phyloP scores from a whole-genome alignment of 2,329 filamentous ascomycete genomes.

The Hymenoscyphus repandus region DNA sequence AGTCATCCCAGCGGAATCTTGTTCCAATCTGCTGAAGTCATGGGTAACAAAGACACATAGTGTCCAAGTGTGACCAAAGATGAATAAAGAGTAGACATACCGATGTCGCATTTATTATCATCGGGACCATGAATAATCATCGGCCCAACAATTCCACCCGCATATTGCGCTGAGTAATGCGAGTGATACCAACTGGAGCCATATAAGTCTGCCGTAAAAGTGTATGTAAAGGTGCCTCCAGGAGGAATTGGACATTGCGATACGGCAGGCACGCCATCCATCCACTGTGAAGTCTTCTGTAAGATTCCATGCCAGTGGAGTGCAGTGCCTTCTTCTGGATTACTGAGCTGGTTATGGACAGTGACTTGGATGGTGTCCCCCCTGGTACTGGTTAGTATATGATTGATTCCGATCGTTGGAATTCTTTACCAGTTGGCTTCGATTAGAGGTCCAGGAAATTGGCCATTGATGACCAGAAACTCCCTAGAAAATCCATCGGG shows the following conservation, averaged over 20 bases:
- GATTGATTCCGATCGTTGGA: neutral
- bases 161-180: constrained; percentile 46
- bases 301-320: constrained; percentile 45
- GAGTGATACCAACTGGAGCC: constrained; percentile 57
- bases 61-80: no score
- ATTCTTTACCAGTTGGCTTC: constrained; percentile 32
- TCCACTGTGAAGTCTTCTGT: constrained; percentile 32
- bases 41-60: no score
- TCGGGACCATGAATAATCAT: constrained; percentile 58
- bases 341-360: constrained; percentile 62
- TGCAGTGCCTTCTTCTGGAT: constrained; percentile 31
- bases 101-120: constrained; percentile 50
- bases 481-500: constrained; percentile 43
- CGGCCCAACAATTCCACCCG: constrained; percentile 52
- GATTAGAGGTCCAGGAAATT: constrained; percentile 30
- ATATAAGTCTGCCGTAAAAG: constrained; percentile 32
- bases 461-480: constrained; percentile 40
- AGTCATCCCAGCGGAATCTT: no score
- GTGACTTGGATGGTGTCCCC: constrained; percentile 51
- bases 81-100: no score
- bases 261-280: constrained; percentile 41
- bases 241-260: constrained; percentile 62
- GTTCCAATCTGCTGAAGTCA: no score
- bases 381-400: constrained; percentile 5
- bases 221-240: constrained; percentile 30